phyloP scores from a whole-genome alignment of 2,329 filamentous ascomycete genomes.

The Nothopassalora personata region DNA sequence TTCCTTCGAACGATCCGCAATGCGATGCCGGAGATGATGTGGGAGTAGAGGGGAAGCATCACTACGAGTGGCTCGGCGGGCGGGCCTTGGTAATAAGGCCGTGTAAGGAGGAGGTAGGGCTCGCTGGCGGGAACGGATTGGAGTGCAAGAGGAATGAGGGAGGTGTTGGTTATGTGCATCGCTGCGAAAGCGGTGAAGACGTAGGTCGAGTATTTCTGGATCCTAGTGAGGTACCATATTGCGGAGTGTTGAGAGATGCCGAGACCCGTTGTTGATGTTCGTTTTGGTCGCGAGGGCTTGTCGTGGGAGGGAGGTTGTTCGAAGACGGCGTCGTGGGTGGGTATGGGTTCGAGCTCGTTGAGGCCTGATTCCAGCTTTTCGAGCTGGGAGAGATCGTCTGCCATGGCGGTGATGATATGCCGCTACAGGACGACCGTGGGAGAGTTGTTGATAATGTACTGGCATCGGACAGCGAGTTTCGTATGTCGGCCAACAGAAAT shows the following conservation, averaged over 20 bases:
- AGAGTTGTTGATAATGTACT: not conserved
- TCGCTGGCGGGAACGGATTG: slow-evolving; percentile 70
- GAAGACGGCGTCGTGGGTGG: slow-evolving; percentile 52
- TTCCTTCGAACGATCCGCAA: slow-evolving; percentile 69
- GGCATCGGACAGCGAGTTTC: not conserved
- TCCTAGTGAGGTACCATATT: slow-evolving; percentile 68
- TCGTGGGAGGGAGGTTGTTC: slow-evolving; percentile 7
- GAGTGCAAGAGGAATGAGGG: slow-evolving; percentile 70
- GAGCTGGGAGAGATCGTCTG: slow-evolving; percentile 21
- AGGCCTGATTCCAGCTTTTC: slow-evolving; percentile 40
- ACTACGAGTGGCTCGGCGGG: slow-evolving; percentile 76
- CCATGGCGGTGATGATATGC: slow-evolving; percentile 25
- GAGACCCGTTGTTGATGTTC: slow-evolving; percentile 38
- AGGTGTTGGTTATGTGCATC: slow-evolving; percentile 76
- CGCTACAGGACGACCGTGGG: too few species aligned
- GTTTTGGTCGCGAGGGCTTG: slow-evolving; percentile 11
- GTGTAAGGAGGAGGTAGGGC: slow-evolving; percentile 80
- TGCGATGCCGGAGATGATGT: slow-evolving; percentile 70
- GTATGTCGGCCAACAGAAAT: not conserved
- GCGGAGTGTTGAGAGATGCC: slow-evolving; percentile 63
- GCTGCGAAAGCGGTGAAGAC: slow-evolving; percentile 70
- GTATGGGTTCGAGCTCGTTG: slow-evolving; percentile 74
- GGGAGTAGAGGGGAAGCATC: slow-evolving; percentile 65
- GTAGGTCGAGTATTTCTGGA: slow-evolving; percentile 88
- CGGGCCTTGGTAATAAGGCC: slow-evolving; percentile 85